Evolutionary conservation across 495 filamentous ascomycete genomes (phyloP), one percentile per base, ranked within the genome.

Genomic region (Lasiosphaeris hirsuta): DNA sequence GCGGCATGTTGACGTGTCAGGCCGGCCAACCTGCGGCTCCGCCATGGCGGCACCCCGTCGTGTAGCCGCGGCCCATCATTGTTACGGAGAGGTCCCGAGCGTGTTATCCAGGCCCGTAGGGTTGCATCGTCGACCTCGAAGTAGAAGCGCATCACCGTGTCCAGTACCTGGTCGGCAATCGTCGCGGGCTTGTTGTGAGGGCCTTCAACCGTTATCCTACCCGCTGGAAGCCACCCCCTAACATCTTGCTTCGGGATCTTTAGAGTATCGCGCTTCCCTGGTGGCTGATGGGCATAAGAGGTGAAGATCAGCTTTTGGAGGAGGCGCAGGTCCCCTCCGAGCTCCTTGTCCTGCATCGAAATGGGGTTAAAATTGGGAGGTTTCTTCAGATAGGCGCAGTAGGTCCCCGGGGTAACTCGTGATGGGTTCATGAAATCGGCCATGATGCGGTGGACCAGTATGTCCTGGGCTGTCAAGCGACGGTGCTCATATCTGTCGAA

Each of bases 371-470:
- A 64, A 33, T 30, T 13, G 33, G 1, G 1, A 17, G 61, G 51
- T 33, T 36, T 14, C 34, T 4, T 30, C 50, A 49, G 33, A 10
- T 7, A 33, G 1, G 4, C 13, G 11, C 41, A 34, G 18, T 67
- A 73, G 15, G 58, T 40, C 8, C 2, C 15, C 11, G 65, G 35
- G 10, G 33, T 57, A 7, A 63, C n/a, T 11, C 48, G 54, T n/a
- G 54, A 47, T 2, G 63, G 67, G 4, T 48, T 61, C 61, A 73
- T 63, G n/a, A 63, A 67, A 14, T 68, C 67, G 36, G 65, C 50
- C 70, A 75, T 69, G n/a, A 75, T 60, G 11, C 63, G 66, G 52
- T 68, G 69, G 50, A 69, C 63, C 55, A 72, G 57, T 50, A 75
- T 48, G 38, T 73, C 71, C n/a, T 66, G 67, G 14, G 57, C 58